These are phyloP conservation scores for Metschnikowia aberdeeniae DNA, from an alignment of 805 yeast species.

Conservation along the genomic window DNA sequence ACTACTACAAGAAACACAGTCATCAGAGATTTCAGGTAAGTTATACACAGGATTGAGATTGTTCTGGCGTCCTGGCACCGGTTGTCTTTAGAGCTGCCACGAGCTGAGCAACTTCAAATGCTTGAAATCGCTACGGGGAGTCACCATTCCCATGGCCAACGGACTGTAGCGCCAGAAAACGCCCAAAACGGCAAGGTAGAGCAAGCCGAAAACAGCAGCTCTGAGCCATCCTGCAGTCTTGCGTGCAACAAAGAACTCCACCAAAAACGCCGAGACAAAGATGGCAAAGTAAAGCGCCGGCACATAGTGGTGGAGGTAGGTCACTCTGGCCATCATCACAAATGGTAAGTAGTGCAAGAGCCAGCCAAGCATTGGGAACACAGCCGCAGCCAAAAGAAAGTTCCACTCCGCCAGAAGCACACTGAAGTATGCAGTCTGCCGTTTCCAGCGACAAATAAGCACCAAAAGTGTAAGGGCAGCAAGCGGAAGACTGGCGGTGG, in stretches of 20 bases:
- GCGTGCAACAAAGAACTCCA: conserved; percentile 21
- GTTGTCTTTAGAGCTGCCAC: conserved; percentile 8
- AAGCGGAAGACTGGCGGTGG: conserved; percentile 25
- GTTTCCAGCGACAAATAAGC: conserved; percentile 26
- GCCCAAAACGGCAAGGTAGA: conserved; percentile 12
- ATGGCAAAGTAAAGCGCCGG: conserved; percentile 40
- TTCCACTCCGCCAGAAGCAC: conserved; percentile 28
- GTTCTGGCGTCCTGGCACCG: no score
- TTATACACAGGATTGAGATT: no score
- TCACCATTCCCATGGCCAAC: conserved; percentile 17
- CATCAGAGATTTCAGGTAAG: no score
- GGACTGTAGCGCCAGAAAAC: conserved; percentile 15
- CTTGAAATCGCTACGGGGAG: conserved; percentile 5
- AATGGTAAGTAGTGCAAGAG: conserved; percentile 38
- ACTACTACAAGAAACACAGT: no score
- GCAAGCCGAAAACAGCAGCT: conserved; percentile 3
- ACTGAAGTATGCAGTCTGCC: conserved; percentile 24
- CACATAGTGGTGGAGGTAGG: conserved; percentile 42
- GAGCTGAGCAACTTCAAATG: conserved; percentile 10
- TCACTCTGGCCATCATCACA: conserved; percentile 41
- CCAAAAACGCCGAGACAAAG: conserved; percentile 20
- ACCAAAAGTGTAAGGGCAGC: conserved; percentile 21
- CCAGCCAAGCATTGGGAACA: conserved; percentile 40
- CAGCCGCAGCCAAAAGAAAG: conserved; percentile 25
- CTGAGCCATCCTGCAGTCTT: conserved; percentile 14